Evolutionary conservation across 495 filamentous ascomycete genomes (phyloP), one percentile per base, ranked within the genome.

Genomic region (Penicillium argentinense): DNA sequence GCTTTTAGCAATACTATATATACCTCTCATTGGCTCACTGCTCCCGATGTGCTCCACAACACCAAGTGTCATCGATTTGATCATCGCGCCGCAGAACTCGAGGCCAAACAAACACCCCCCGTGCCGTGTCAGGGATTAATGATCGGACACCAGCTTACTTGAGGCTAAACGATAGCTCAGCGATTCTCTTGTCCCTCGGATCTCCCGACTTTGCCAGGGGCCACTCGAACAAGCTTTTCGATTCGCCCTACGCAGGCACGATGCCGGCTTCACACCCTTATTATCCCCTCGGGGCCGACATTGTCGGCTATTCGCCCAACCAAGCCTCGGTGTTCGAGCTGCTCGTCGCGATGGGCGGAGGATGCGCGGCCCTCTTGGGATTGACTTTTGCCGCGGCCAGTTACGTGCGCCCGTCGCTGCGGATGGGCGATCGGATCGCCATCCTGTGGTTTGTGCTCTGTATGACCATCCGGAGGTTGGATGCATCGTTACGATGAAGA

Each of bases 381-480:
- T 51, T 69, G 24, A 82, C 79, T 9, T 73, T 73, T 29, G 42
- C 63, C 9, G 37, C 81, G 32, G 69, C 76, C 39, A 75, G 67
- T 44, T 64, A 66, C 28, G 47, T 72, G 29, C 70, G 73, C 47
- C 76, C 78, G 14, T 59, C 63, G 11, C 49, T 86, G 42, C 63
- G 65, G 24, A 57, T 50, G 16, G 60, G 50, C 12, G 84, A 87
- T 49, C 74, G 77, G 49, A 57, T 75, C 5, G 75, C 77, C 17
- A 76, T 85, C 29, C 54, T 85, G 61, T 88, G 85, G 85, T 87
- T 87, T 69, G 75, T 83, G 42, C 65, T 81, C 8, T 79, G 77
- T 82, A 73, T 55, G 80, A 67, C 38, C 27, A 29, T 22, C 26
- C 13, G 5, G 6, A 29, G 4, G 12, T 19, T 7, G 14, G 9